These are phyloP conservation scores for Hyaloscypha variabilis DNA, from an alignment of 495 filamentous ascomycete genomes.

Conservation along the genomic window DNA sequence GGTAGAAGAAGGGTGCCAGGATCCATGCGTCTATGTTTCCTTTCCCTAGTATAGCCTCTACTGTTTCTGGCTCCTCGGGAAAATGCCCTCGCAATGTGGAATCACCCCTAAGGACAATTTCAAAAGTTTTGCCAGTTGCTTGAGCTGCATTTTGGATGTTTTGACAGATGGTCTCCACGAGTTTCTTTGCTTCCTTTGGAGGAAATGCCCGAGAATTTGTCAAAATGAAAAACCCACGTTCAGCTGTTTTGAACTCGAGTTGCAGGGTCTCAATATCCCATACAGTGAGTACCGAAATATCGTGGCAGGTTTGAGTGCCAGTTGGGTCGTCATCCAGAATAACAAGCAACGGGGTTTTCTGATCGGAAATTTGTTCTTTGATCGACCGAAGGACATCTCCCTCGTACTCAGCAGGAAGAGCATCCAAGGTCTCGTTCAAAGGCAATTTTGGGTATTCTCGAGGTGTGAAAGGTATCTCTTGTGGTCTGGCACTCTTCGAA, in stretches of 20 bases:
- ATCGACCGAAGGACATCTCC: constrained; percentile 7
- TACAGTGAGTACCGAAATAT: constrained; percentile 57
- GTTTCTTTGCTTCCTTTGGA: constrained; percentile 40
- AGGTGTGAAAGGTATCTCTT: constrained; percentile 2
- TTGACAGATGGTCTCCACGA: constrained; percentile 49
- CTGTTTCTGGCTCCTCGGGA: constrained; percentile 52
- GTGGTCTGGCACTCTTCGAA: constrained; percentile 2
- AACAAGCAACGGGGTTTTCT: constrained; percentile 39
- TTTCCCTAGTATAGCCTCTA: constrained; percentile 46
- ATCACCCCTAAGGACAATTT: constrained; percentile 55
- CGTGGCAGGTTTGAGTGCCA: constrained; percentile 59
- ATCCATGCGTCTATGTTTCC: constrained; percentile 42
- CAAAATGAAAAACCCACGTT: constrained; percentile 55
- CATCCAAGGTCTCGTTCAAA: background rate
- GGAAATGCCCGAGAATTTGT: constrained; percentile 58
- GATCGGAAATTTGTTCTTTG: background rate
- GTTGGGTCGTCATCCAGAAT: constrained; percentile 60
- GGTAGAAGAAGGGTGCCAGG: constrained; percentile 56
- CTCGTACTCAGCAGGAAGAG: constrained; percentile 8
- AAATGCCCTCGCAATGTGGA: constrained; percentile 57
- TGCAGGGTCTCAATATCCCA: constrained; percentile 48
- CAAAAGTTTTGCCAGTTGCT: constrained; percentile 40
- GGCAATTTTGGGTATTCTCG: constrained; percentile 13
- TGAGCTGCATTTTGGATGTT: constrained; percentile 46
- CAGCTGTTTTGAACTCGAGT: constrained; percentile 41